Evolutionary conservation across 2,329 filamentous ascomycete species (phyloP).

Genomic region (Zasmidium angulare): DNA sequence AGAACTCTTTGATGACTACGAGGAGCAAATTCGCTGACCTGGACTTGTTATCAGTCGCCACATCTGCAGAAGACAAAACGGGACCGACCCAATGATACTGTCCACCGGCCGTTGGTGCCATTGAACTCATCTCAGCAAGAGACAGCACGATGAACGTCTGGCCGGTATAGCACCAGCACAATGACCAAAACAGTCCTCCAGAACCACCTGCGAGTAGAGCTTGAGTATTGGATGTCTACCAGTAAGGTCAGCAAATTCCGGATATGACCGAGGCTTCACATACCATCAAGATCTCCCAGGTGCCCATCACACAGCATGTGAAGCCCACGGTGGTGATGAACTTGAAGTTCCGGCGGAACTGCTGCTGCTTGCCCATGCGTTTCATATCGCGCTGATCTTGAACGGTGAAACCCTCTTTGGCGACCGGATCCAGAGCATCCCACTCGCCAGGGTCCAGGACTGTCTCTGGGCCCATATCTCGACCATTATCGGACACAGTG

Average conservation of each 20-base stretch:
- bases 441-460: not conserved
- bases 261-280: too few relatives aligned
- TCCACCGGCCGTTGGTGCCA: conserved; percentile 32
- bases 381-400: conserved; percentile 20
- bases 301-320: conserved; percentile 28
- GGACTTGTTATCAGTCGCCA: not conserved
- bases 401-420: not conserved
- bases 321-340: conserved; percentile 31
- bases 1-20: conserved; percentile 36
- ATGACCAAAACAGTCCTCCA: conserved; percentile 33
- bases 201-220: conserved; percentile 22
- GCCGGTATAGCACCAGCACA: conserved; percentile 29
- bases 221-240: not conserved
- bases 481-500: not conserved
- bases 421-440: not conserved
- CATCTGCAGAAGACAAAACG: too few relatives aligned
- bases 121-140: conserved; percentile 27
- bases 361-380: conserved; percentile 22
- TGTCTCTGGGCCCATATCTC: not conserved
- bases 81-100: conserved; percentile 26
- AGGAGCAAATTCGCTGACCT: conserved; percentile 23
- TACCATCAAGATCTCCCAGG: conserved; percentile 25
- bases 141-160: conserved; percentile 29
- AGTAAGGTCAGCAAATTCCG: too few relatives aligned
- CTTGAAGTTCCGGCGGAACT: conserved; percentile 14